Percentiles rank a stretch among this genome's conserved stretches.
These are phyloP conservation scores for Phytophthora chlamydospora DNA, from an alignment of 352 stramenopile genomes.

Conservation along the genomic window DNA sequence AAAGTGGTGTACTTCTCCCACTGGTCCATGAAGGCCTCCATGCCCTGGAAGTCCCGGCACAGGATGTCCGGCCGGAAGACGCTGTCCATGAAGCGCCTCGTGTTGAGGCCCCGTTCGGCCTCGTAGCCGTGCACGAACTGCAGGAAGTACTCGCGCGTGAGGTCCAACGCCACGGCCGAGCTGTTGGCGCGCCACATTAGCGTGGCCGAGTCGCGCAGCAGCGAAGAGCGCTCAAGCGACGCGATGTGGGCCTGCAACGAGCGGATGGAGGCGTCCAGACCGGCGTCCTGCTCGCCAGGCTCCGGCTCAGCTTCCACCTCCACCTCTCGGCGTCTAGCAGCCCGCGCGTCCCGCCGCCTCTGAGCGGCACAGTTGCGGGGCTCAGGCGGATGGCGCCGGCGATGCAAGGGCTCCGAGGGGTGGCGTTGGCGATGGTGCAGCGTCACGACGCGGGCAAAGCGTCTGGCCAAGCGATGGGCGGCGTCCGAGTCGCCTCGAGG, in stretches of 20 bases:
- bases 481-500: constrained; percentile 8
- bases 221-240: constrained; percentile 42
- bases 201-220: constrained; percentile 45
- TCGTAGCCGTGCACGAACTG: constrained; percentile 53
- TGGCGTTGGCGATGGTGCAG: constrained; percentile 34
- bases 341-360: constrained; percentile 21
- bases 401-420: not conserved
- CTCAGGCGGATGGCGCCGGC: constrained; percentile 1
- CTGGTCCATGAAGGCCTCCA: constrained; percentile 50
- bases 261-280: constrained; percentile 43
- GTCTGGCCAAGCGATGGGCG: constrained; percentile 24
- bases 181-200: constrained; percentile 53
- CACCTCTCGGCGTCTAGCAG: constrained; percentile 1
- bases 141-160: constrained; percentile 53
- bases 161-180: constrained; percentile 41
- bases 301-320: constrained; percentile 18
- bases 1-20: constrained; percentile 68
- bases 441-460: constrained; percentile 50
- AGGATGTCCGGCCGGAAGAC: constrained; percentile 44
- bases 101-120: constrained; percentile 18
- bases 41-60: constrained; percentile 54
- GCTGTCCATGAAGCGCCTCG: constrained; percentile 41
- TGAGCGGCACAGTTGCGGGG: constrained; percentile 41
- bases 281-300: constrained; percentile 19
- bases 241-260: constrained; percentile 42